Conservation (phyloP, 805 yeast genomes). For the Dipodascopsis uninucleata region DNA sequence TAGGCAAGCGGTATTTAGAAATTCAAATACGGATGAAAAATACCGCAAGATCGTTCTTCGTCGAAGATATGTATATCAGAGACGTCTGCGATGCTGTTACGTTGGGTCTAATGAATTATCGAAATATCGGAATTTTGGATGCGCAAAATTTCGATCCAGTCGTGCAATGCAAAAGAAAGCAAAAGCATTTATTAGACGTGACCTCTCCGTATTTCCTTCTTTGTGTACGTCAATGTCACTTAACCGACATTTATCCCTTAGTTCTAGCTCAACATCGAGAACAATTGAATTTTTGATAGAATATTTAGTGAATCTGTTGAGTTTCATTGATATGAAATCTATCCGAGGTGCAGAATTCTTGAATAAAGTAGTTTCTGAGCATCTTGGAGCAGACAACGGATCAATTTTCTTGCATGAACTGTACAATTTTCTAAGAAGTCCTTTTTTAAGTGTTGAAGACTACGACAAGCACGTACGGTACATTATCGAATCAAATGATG, state of each 20-base stretch:
- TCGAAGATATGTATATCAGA: conserved; percentile 18
- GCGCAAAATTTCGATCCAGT: conserved; percentile 1
- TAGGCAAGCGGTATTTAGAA: neutral
- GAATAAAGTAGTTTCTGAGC: conserved; percentile 9
- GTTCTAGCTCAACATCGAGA: conserved; percentile 4
- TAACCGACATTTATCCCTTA: too few relatives aligned
- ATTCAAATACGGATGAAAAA: conserved; percentile 1
- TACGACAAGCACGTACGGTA: conserved; percentile 19
- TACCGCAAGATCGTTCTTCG: conserved; percentile 10
- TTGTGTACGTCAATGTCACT: neutral
- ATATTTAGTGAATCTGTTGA: conserved; percentile 9
- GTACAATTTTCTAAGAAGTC: conserved; percentile 13
- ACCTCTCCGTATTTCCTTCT: conserved; percentile 19
- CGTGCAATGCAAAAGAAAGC: conserved; percentile 7
- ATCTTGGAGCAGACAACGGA: conserved; percentile 13
- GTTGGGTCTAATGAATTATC: conserved; percentile 19
- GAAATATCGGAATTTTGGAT: conserved; percentile 1
- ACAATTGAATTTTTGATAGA: conserved; percentile 16
- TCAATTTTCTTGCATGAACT: conserved; percentile 18
- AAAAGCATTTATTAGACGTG: conserved; percentile 21
- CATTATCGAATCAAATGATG: neutral
- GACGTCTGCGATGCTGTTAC: conserved; percentile 18
- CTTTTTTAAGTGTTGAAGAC: conserved; percentile 17
- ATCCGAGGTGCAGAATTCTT: conserved; percentile 7
- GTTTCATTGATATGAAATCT: conserved; percentile 15